Percentiles rank a stretch among this genome's conserved stretches.
Conservation (phyloP, 1,139 yeast genomes). For the Suhomyces wounanorum region DNA sequence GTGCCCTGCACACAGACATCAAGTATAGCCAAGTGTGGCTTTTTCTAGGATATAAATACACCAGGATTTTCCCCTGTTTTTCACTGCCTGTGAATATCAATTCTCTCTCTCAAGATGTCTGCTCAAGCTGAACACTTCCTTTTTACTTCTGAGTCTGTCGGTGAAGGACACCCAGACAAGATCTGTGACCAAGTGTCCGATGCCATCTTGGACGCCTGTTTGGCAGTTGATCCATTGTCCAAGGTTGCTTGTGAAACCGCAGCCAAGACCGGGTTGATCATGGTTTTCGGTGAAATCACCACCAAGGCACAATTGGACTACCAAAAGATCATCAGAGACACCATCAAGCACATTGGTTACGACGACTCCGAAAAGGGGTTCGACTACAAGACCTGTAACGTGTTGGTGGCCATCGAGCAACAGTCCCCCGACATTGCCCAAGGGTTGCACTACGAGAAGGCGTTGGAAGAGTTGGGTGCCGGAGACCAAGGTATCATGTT, state of each 20-base stretch:
- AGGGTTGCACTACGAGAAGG: conserved; percentile 97
- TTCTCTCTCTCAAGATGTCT: conserved; percentile 12
- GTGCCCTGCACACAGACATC: conserved; percentile 7
- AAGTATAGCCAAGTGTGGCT: conserved; percentile 12
- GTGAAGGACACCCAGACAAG: conserved; percentile 99
- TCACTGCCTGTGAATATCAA: not conserved
- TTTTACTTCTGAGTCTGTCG: conserved; percentile 95
- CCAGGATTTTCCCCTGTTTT: conserved; percentile 4
- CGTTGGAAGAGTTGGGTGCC: conserved; percentile 97
- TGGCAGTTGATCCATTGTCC: conserved; percentile 92
- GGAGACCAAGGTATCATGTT: conserved; percentile 99
- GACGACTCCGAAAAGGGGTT: conserved; percentile 96
- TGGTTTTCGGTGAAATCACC: conserved; percentile 99
- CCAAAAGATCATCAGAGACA: conserved; percentile 97
- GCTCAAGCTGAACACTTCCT: conserved; percentile 51
- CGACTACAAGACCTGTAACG: conserved; percentile 99
- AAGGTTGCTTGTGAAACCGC: conserved; percentile 99
- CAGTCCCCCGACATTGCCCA: conserved; percentile 99
- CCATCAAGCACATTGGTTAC: conserved; percentile 98
- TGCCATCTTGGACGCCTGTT: conserved; percentile 97
- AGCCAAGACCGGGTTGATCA: conserved; percentile 97
- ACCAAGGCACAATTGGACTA: conserved; percentile 93
- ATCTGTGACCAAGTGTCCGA: conserved; percentile 99
- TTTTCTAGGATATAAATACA: conserved; percentile 11
- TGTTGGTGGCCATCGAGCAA: conserved; percentile 97